Conservation (phyloP, 2,329 filamentous ascomycete species). For the Fusarium sp. region DNA sequence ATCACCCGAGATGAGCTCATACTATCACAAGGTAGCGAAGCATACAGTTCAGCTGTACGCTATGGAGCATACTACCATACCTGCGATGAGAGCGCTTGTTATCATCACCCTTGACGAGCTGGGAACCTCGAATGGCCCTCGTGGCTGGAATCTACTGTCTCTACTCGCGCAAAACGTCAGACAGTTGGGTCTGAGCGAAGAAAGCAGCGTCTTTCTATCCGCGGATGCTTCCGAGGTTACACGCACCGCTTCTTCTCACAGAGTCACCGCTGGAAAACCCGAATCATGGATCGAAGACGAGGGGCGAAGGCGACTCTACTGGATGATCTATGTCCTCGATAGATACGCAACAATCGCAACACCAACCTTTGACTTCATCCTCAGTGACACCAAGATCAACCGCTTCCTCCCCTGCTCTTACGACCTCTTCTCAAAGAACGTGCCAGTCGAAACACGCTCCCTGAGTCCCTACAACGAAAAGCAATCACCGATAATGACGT, state of each 20-base stretch:
- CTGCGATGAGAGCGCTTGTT: conserved; percentile 52
- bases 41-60: conserved; percentile 54
- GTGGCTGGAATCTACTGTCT: conserved; percentile 54
- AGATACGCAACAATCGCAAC: conserved; percentile 56
- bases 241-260: conserved; percentile 47
- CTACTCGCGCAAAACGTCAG: conserved; percentile 51
- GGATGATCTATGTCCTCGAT: conserved; percentile 58
- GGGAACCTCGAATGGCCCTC: conserved; percentile 54
- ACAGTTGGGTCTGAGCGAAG: conserved; percentile 52
- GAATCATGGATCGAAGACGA: conserved; percentile 58
- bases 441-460: conserved; percentile 54
- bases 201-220: conserved; percentile 50
- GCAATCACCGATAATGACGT: conserved; percentile 37
- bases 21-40: conserved; percentile 52
- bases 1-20: conserved; percentile 49
- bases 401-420: conserved; percentile 55
- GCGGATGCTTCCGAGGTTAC: conserved; percentile 47
- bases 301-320: conserved; percentile 53
- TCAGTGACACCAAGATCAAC: conserved; percentile 52
- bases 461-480: conserved; percentile 40
- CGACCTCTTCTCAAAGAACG: conserved; percentile 55
- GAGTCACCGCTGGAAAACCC: conserved; percentile 48
- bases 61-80: conserved; percentile 53
- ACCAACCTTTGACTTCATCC: conserved; percentile 53
- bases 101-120: conserved; percentile 55